Conservation (phyloP, 305 asterid genomes). For the Nicotiana rustica region DNA sequence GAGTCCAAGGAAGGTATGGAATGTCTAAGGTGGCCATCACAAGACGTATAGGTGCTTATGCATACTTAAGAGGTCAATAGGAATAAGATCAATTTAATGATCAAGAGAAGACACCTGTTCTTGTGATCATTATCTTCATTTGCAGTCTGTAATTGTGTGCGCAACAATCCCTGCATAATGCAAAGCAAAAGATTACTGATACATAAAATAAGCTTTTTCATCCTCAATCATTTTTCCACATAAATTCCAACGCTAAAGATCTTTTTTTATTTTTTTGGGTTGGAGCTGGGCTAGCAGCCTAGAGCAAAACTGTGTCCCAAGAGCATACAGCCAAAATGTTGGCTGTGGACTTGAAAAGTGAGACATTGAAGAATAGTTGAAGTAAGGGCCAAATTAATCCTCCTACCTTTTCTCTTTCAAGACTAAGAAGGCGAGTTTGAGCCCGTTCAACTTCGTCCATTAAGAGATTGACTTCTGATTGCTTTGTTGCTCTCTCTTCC, state of each 20-base stretch:
- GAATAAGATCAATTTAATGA: constrained; percentile 30
- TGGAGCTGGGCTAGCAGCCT: constrained; percentile 15
- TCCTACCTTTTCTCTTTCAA: constrained; percentile 95
- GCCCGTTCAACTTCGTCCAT: constrained; percentile 99
- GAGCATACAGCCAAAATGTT: constrained; percentile 11
- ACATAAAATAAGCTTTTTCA: constrained; percentile 23
- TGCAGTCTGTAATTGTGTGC: constrained; percentile 81
- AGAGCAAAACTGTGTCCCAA: not conserved
- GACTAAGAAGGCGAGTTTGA: constrained; percentile 93
- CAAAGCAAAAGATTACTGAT: constrained; percentile 25
- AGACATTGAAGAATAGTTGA: constrained; percentile 4
- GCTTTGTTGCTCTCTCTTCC: constrained; percentile 91
- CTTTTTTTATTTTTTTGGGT: not conserved
- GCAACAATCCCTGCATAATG: constrained; percentile 74
- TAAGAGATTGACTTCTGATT: constrained; percentile 91
- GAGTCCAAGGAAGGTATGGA: not conserved
- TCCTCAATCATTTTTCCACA: constrained; percentile 23
- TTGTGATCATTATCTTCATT: constrained; percentile 87
- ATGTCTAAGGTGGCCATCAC: not conserved
- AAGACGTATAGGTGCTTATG: not conserved
- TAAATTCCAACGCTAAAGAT: constrained; percentile 15
- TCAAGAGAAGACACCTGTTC: constrained; percentile 60
- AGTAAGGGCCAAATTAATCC: constrained; percentile 33
- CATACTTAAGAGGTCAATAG: constrained; percentile 22
- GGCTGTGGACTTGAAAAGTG: constrained; percentile 17